These are phyloP conservation scores for Eudorina sp. DNA, from an alignment of 139 green algal genomes.

Conservation along the genomic window DNA sequence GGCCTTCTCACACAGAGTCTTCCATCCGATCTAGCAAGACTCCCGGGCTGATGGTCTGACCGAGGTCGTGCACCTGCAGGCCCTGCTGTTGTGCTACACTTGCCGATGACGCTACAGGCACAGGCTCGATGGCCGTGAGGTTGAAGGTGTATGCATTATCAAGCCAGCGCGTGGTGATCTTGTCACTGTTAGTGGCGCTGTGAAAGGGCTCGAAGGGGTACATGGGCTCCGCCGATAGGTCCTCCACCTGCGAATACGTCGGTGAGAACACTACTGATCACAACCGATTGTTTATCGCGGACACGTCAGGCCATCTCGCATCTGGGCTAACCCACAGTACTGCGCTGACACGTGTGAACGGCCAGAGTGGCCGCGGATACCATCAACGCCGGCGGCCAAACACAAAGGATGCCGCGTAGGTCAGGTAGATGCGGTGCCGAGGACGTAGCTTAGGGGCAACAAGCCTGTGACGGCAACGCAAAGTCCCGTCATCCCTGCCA, in stretches of 20 bases:
- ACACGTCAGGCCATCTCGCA: too few species aligned
- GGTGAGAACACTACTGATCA: too few species aligned
- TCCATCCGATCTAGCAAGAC: neutral
- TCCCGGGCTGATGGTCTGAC: neutral
- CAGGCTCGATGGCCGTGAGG: neutral
- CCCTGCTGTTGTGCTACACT: neutral
- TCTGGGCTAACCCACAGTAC: too few species aligned
- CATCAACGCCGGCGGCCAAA: too few species aligned
- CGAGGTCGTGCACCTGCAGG: neutral
- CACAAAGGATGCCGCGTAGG: too few species aligned
- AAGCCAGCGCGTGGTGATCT: conserved; percentile 62
- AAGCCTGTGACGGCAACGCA: too few species aligned
- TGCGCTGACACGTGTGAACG: too few species aligned
- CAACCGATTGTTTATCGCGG: too few species aligned
- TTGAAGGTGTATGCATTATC: conserved; percentile 30
- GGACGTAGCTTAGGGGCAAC: too few species aligned
- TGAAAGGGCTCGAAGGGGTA: conserved; percentile 59
- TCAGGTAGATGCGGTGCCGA: too few species aligned
- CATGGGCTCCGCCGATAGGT: conserved; percentile 24
- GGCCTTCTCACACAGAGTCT: too few species aligned
- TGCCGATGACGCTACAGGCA: neutral
- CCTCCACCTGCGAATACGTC: conserved; percentile 32
- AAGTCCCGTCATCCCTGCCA: neutral
- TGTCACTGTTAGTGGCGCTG: conserved; percentile 42
- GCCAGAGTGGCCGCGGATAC: too few species aligned